phyloP scores from a whole-genome alignment of 257 asterid species.

The Nyctanthes arbortristis region DNA sequence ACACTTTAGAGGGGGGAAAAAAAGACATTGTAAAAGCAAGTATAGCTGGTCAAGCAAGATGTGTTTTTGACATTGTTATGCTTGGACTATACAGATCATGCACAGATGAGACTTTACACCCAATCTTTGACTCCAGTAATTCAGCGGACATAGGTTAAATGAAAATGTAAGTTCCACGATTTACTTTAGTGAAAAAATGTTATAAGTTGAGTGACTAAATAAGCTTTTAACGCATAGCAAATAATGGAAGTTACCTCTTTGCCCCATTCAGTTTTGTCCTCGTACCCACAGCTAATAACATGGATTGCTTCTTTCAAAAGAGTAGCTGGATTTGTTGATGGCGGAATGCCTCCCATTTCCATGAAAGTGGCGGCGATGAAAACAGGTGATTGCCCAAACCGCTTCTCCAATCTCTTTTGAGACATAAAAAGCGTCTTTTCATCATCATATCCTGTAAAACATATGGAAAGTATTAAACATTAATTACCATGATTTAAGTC shows the following conservation, averaged over 20 bases:
- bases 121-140: not conserved
- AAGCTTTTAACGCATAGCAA: not conserved
- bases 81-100: not conserved
- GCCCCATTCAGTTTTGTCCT: slow-evolving; percentile 98
- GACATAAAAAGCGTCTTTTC: slow-evolving; percentile 92
- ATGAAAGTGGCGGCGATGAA: slow-evolving; percentile 89
- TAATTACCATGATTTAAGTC: not conserved
- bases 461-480: slow-evolving; percentile 7
- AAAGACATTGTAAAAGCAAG: not conserved
- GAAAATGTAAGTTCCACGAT: not conserved
- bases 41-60: too few relatives aligned
- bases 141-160: not conserved
- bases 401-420: slow-evolving; percentile 90
- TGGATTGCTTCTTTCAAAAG: slow-evolving; percentile 97
- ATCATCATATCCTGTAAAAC: slow-evolving; percentile 75
- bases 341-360: slow-evolving; percentile 94
- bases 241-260: slow-evolving; percentile 62
- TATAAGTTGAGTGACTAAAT: not conserved
- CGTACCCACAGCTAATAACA: slow-evolving; percentile 95
- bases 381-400: slow-evolving; percentile 95
- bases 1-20: not conserved
- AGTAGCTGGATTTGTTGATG: slow-evolving; percentile 71
- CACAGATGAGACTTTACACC: not conserved
- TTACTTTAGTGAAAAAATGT: not conserved
- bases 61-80: not conserved